These are phyloP conservation scores for Boletus calvinii DNA, from an alignment of 1,284 basidiomycete species.

Conservation along the genomic window DNA sequence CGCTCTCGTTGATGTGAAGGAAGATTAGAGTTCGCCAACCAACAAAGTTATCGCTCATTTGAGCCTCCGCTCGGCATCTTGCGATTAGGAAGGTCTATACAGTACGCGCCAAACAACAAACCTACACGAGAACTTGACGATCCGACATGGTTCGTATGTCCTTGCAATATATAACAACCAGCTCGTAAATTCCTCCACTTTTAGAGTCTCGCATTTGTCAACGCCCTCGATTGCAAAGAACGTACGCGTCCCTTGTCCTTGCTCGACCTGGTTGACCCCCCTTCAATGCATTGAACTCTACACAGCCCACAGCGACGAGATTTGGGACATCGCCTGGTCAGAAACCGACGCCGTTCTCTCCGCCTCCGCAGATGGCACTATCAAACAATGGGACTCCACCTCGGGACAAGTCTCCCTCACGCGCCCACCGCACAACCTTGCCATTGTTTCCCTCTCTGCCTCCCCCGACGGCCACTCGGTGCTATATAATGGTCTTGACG, in stretches of 20 bases:
- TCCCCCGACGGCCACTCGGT: slow-evolving; percentile 61
- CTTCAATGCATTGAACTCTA: slow-evolving; percentile 14
- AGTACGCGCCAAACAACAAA: too few relatives aligned
- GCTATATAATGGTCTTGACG: slow-evolving; percentile 79
- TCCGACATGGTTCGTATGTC: slow-evolving; percentile 30
- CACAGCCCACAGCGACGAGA: slow-evolving; percentile 76
- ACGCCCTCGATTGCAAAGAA: slow-evolving; percentile 70
- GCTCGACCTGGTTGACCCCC: not conserved
- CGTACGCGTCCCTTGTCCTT: slow-evolving; percentile 44
- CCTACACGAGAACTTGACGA: not conserved
- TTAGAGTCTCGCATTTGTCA: slow-evolving; percentile 72
- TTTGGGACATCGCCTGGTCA: slow-evolving; percentile 82
- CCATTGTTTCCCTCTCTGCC: slow-evolving; percentile 69
- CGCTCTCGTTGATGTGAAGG: slow-evolving; percentile 82
- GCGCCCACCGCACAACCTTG: slow-evolving; percentile 70
- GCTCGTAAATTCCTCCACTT: slow-evolving; percentile 4
- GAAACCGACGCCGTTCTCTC: slow-evolving; percentile 63
- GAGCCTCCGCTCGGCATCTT: slow-evolving; percentile 48
- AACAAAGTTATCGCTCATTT: slow-evolving; percentile 32
- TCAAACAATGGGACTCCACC: slow-evolving; percentile 66
- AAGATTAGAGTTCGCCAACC: slow-evolving; percentile 47
- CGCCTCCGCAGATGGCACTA: slow-evolving; percentile 71
- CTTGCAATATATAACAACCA: not conserved
- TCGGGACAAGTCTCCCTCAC: slow-evolving; percentile 64
- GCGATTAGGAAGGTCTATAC: slow-evolving; percentile 24